phyloP scores from a whole-genome alignment of 2,329 filamentous ascomycete genomes.

The Paraconiothyrium sp. region DNA sequence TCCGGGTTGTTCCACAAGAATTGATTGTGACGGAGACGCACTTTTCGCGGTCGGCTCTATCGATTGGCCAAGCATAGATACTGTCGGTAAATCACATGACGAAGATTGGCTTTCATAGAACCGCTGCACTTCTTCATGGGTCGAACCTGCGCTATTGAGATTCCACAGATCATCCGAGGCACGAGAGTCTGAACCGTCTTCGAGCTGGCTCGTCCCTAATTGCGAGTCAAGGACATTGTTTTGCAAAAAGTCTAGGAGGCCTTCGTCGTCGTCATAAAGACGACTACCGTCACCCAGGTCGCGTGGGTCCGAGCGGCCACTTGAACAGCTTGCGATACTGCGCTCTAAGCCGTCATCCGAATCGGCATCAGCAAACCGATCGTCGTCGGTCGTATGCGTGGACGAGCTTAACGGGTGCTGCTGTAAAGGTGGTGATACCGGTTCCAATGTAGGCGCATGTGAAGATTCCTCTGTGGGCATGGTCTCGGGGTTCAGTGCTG shows the following conservation, averaged over 20 bases:
- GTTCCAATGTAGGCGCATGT: slow-evolving; percentile 3
- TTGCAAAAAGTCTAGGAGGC: slow-evolving; percentile 45
- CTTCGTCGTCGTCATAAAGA: slow-evolving; percentile 46
- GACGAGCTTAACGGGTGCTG: slow-evolving; percentile 28
- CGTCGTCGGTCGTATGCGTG: slow-evolving; percentile 48
- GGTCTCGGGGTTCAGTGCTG: slow-evolving; percentile 5
- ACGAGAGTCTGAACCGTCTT: neutral
- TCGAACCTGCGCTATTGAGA: slow-evolving; percentile 23
- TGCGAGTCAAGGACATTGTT: slow-evolving; percentile 41
- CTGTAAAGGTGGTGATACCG: slow-evolving; percentile 16
- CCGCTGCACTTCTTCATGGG: slow-evolving; percentile 22
- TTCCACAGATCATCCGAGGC: slow-evolving; percentile 13
- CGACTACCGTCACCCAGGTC: slow-evolving; percentile 39
- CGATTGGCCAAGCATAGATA: slow-evolving; percentile 34
- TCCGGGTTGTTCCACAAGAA: slow-evolving; percentile 15
- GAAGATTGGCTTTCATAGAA: slow-evolving; percentile 30
- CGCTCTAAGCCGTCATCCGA: slow-evolving; percentile 45
- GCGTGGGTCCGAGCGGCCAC: slow-evolving; percentile 19
- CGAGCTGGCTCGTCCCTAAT: slow-evolving; percentile 25
- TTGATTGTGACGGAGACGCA: slow-evolving; percentile 24
- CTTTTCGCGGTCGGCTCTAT: slow-evolving; percentile 23
- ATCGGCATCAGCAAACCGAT: slow-evolving; percentile 54
- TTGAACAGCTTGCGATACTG: slow-evolving; percentile 22
- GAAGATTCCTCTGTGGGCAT: slow-evolving; percentile 5
- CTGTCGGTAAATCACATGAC: slow-evolving; percentile 27